Base-by-base conservation (phyloP, 805 yeast species). In the Maudiozyma turicensis region DNA sequence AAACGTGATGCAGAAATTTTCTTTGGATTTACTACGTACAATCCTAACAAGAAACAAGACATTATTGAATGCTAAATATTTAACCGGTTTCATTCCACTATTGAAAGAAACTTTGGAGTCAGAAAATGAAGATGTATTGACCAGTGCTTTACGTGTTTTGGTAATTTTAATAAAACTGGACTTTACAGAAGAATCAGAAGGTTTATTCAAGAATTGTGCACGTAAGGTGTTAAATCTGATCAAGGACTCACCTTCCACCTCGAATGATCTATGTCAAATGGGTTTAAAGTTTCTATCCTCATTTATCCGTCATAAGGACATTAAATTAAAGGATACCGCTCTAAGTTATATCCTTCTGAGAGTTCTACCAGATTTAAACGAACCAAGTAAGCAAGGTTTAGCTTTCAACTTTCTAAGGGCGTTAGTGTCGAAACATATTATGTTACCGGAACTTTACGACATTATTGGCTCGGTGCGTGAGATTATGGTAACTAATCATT, bases 401-500 rank as follows among this genome's bases (percentile, higher is more conserved):
- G 95, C 97, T 0, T 87, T 90, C 65, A 81, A 82, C 47, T 89
- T 91, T 58, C 65, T 93, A 57, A 84, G 82, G 54, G 79, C 96
- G 0, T 72, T 90, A n/a, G 73, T 91, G 37, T 66, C 84, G 10
- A 82, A 82, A 54, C 88, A 81, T 56, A 71, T 86, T 15, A 72
- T 83, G 77, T 69, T 89, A 20, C 89, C 98, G 0, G 98, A 93
- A 61, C 76, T 93, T 1, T 93, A 93, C 61, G 97, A 90, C 56
- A 77, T 84, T 1, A 82, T 91, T 83, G 95, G 86, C 50, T 75
- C 74, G 45, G 82, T 91, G 3, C 76, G 93, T 8, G 78, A 81
- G 50, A 84, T 88, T 29, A 85, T 93, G 95, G 82, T 93, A 30
- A 90, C 95, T 1, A 87, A 86, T 65, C 96, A 88, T 50, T 74